Evolutionary conservation across 2,329 filamentous ascomycete genomes (phyloP).

Genomic region (Xylariaceae sp.): DNA sequence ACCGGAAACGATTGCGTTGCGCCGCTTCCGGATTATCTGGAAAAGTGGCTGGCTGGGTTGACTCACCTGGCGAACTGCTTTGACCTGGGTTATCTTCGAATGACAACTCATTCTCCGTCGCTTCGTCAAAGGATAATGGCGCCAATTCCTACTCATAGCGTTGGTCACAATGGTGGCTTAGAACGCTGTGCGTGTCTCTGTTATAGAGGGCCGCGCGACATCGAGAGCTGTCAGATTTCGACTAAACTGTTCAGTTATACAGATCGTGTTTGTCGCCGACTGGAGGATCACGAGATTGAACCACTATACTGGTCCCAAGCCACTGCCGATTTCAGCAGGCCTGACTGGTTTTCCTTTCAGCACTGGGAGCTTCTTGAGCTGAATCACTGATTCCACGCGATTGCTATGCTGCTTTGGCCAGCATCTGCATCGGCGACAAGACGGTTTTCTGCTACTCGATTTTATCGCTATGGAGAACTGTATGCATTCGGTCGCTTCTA

Average conservation of each 20-base stretch:
- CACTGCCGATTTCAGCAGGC: background rate
- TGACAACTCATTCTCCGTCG: too few relatives aligned
- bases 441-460: background rate
- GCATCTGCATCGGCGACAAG: background rate
- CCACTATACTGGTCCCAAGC: background rate
- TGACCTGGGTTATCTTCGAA: too few relatives aligned
- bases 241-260: background rate
- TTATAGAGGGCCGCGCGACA: background rate
- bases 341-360: background rate
- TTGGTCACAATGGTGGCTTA: too few relatives aligned
- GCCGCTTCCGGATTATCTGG: too few relatives aligned
- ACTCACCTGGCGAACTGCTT: too few relatives aligned
- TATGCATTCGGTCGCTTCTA: too few relatives aligned
- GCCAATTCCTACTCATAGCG: too few relatives aligned
- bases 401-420: background rate
- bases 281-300: background rate
- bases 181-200: too few relatives aligned
- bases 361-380: too few relatives aligned
- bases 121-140: too few relatives aligned
- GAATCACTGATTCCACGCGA: background rate
- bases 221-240: background rate
- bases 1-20: too few relatives aligned
- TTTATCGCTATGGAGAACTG: background rate
- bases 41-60: too few relatives aligned
- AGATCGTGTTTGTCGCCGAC: background rate